Percentiles rank a stretch among this genome's conserved stretches.
These are phyloP conservation scores for Globisporangium perplexum DNA, from an alignment of 352 stramenopile species.

Conservation along the genomic window DNA sequence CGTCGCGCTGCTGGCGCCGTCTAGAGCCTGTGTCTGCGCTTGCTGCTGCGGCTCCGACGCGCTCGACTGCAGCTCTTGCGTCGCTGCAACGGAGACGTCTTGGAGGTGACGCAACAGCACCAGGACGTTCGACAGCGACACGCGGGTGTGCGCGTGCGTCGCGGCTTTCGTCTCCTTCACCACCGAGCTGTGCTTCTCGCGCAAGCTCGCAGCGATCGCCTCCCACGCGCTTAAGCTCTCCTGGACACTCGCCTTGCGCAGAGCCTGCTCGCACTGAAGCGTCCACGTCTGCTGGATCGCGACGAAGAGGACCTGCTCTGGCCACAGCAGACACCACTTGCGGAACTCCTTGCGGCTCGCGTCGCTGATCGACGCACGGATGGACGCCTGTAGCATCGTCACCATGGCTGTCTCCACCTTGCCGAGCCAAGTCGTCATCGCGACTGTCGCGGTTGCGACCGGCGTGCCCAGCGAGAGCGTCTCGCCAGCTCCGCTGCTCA, in stretches of 20 bases:
- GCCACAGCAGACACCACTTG: conserved; percentile 78
- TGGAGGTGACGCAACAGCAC: conserved; percentile 42
- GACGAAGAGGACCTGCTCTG: conserved; percentile 60
- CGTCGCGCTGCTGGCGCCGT: neutral
- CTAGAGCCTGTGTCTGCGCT: neutral
- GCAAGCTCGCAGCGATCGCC: conserved; percentile 19
- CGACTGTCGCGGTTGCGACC: conserved; percentile 33
- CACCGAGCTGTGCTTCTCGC: conserved; percentile 28
- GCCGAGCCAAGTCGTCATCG: conserved; percentile 39
- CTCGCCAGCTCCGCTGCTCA: conserved; percentile 49
- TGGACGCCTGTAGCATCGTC: conserved; percentile 64
- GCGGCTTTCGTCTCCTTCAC: conserved; percentile 51
- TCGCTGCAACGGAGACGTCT: conserved; percentile 35
- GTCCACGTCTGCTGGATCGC: conserved; percentile 56
- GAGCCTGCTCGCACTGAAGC: conserved; percentile 45
- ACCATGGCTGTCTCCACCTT: conserved; percentile 59
- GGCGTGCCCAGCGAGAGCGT: conserved; percentile 46
- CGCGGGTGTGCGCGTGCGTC: conserved; percentile 19
- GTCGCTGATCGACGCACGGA: conserved; percentile 55
- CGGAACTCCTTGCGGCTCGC: conserved; percentile 72
- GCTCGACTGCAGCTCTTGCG: conserved; percentile 18
- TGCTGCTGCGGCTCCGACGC: neutral
- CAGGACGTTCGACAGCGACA: conserved; percentile 41
- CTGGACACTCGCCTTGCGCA: conserved; percentile 13
- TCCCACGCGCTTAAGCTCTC: conserved; percentile 28